Evolutionary conservation across 2,329 filamentous ascomycete species (phyloP), one percentile per base, ranked within the genome.

Genomic region (Fusarium keratoplasticum): DNA sequence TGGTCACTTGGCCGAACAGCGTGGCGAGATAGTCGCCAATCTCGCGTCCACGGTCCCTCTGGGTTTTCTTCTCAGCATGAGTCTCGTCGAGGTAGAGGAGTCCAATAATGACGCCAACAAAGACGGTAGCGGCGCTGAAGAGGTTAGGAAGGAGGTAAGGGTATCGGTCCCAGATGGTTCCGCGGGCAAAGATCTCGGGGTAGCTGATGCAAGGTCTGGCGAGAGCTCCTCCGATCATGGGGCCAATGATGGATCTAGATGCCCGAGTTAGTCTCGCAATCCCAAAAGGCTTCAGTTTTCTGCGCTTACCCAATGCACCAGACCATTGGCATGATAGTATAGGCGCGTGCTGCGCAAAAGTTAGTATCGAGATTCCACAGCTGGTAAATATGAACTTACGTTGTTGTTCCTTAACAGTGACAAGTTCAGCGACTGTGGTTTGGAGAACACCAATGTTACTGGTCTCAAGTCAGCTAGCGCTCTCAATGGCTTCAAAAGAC

Each of bases 291-390:
- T 57, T 35, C 50, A 10, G 52, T 20, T 36, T 22, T 59, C 31
- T 35, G 40, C 10, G 84, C 87, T 84, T 86, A 94, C 87, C 96
- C 96, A 80, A 99, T 89, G 81, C 95, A 98, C 96, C 96, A 99
- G 29, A 98, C 94, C 81, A 98, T 95, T 8, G 96, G 96, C 95
- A 99, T 98, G 76, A 98, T 95, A 14, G 96, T 95, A 84, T 97
- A 99, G 59, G 96, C 96, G 77, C 94, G 94, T 76, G 95, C 93
- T 95, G 70, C 67, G 63, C 59, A 18, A 42, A 4, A 54, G 77
- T 86, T 75, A 83, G 79, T 42, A 22, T 9, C 20, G 38, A 25
- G 33, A 20, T 36, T 58, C 57, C 14, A 38, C 16, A 14, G n/a
- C 25, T 14, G 20, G 5, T 16, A 40, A 27, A 27, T 18, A 29